Percentiles rank a stretch among this genome's conserved stretches.
These are phyloP conservation scores for Penicillium sp. DNA, from an alignment of 2,329 filamentous ascomycete genomes.

Conservation along the genomic window DNA sequence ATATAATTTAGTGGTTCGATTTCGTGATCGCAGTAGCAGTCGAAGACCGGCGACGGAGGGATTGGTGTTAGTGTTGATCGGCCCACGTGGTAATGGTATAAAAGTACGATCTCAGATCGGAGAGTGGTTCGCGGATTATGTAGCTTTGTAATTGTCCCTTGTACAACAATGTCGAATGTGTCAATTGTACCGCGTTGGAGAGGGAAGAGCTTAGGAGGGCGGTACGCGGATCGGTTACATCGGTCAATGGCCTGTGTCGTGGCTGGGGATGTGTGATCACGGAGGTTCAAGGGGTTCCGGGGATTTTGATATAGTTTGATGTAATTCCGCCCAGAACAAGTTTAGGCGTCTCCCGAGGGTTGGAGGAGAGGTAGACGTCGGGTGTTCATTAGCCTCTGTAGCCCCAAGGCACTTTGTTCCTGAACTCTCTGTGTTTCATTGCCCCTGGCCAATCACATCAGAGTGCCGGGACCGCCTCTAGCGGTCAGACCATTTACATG, in stretches of 20 bases:
- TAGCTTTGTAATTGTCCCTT: background rate
- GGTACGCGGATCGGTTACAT: constrained; percentile 20
- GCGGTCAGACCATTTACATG: constrained; percentile 6
- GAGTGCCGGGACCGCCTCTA: constrained; percentile 1
- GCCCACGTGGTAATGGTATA: constrained; percentile 12
- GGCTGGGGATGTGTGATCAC: constrained; percentile 16
- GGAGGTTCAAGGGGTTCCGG: constrained; percentile 11
- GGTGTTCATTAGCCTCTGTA: too few relatives aligned
- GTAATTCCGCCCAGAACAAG: background rate
- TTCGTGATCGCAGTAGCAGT: background rate
- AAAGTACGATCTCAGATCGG: background rate
- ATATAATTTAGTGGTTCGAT: background rate
- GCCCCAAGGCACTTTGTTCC: background rate
- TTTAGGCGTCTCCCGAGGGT: constrained; percentile 1
- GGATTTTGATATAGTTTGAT: background rate
- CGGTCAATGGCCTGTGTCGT: constrained; percentile 16
- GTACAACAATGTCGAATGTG: background rate
- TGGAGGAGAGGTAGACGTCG: background rate
- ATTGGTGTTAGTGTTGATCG: background rate
- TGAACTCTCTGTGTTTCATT: background rate
- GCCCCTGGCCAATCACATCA: constrained; percentile 8
- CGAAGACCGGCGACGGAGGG: background rate
- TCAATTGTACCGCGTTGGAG: constrained; percentile 1
- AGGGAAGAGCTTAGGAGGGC: constrained; percentile 12
- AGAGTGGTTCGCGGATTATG: background rate